Evolutionary conservation across 306 rosid genomes (phyloP), one percentile per base, ranked within the genome.

Genomic region (Spatholobus suberectus): DNA sequence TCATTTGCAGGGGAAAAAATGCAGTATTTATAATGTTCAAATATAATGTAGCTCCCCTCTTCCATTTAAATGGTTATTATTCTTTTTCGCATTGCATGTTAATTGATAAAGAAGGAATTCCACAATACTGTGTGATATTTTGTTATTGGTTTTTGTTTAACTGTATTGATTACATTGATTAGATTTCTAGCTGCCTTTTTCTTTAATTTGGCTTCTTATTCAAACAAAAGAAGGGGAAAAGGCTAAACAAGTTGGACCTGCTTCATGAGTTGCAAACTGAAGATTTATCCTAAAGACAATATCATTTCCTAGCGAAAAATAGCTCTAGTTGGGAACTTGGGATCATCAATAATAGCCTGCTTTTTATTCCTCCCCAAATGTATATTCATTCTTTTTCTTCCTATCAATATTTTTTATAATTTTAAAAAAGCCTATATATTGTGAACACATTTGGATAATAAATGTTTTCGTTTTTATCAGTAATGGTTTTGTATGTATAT

Each of bases 111-210:
- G 15, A 69, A 47, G 23, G 21, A 44, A 38, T 71, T 57, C 21
- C 27, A 17, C 57, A 41, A 27, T 29, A 6, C 43, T 73, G 23
- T 40, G 26, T 10, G 11, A 49, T 74, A 47, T 55, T 58, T 75
- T 68, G 34, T 76, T 75, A n/a, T 73, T 65, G 27, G 74, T 74
- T 84, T 9, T 38, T 47, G 26, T 55, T 44, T 70, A 49, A 49
- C 51, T 77, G 57, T 70, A 9, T 63, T 71, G 24, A 35, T 70
- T 51, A 15, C 62, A 58, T 58, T 41, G 46, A 35, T 73, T 47
- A 35, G 49, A 79, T 74, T 80, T n/a, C 23, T 58, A 41, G 58
- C 55, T 34, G 17, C 51, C 1, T 47, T 51, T 12, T 38, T 76
- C 62, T 32, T 61, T 34, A 23, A 40, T 41, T 41, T 46, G 61